A percentile compares a stretch with the other conserved stretches of the same genome.
Evolutionary conservation across 2,329 filamentous ascomycete species (phyloP).

Genomic region (Talaromyces islandicus): DNA sequence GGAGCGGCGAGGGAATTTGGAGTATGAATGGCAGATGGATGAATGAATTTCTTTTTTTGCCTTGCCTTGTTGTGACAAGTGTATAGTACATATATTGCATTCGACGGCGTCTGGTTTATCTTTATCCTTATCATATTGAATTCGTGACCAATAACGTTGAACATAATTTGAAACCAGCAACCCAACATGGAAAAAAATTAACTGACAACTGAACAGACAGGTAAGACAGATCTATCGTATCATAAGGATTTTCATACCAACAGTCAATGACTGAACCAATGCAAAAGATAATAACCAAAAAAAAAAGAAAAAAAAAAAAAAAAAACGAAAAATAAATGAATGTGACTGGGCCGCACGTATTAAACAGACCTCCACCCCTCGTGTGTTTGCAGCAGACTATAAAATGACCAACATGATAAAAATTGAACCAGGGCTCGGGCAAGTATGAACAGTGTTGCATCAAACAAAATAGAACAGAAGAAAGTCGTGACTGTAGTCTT

Average conservation of each 20-base stretch:
- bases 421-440: background rate
- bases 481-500: background rate
- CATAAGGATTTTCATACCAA: slow-evolving; percentile 2
- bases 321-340: slow-evolving; percentile 8
- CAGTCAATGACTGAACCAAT: background rate
- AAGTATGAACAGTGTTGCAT: background rate
- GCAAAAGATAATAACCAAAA: background rate
- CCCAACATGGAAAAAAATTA: background rate
- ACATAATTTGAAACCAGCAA: background rate
- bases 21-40: slow-evolving; percentile 97
- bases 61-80: background rate
- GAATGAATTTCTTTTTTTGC: slow-evolving; percentile 54
- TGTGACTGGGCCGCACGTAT: background rate
- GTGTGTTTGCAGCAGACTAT: background rate
- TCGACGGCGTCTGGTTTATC: background rate
- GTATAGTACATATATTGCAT: background rate
- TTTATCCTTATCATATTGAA: background rate
- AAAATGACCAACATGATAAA: background rate
- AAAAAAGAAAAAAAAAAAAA: too few species aligned
- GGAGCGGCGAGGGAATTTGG: slow-evolving; percentile 69
- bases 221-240: slow-evolving; percentile 5
- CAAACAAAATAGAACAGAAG: background rate
- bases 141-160: background rate
- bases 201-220: background rate
- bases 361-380: background rate